These are phyloP conservation scores for Raddia guianensis DNA, from an alignment of 176 grass and related monocot genomes.

Conservation along the genomic window DNA sequence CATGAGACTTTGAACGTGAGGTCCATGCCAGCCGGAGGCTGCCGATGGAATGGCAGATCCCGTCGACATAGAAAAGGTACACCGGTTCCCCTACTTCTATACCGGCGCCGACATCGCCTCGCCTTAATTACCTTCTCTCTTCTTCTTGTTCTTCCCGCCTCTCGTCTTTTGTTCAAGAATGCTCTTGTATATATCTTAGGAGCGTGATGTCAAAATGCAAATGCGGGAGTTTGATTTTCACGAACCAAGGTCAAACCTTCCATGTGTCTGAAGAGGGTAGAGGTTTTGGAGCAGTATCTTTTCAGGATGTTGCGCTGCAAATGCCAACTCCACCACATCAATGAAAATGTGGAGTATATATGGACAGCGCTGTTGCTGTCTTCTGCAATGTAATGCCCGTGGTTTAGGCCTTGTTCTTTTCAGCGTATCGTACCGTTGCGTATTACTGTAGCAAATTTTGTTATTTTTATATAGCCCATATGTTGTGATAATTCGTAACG, in stretches of 20 bases:
- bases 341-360: not conserved
- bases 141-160: not conserved
- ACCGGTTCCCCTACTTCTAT: too few species aligned
- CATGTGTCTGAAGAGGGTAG: not conserved
- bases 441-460: too few species aligned
- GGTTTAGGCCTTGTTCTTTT: too few species aligned
- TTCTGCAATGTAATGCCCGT: not conserved
- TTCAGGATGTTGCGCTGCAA: not conserved
- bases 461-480: too few species aligned
- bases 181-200: too few species aligned
- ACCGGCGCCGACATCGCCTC: not conserved
- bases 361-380: not conserved
- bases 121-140: too few species aligned
- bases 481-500: too few species aligned
- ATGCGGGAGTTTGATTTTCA: not conserved
- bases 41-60: constrained; percentile 93
- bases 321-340: not conserved
- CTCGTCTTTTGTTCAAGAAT: not conserved
- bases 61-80: constrained; percentile 87
- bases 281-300: not conserved
- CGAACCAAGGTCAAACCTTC: not conserved
- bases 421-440: too few species aligned
- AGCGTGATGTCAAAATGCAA: constrained; percentile 18
- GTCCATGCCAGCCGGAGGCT: constrained; percentile 66
- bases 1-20: constrained; percentile 50